Conservation (phyloP, 345 rosid species). For the Boechera divaricarpa region DNA sequence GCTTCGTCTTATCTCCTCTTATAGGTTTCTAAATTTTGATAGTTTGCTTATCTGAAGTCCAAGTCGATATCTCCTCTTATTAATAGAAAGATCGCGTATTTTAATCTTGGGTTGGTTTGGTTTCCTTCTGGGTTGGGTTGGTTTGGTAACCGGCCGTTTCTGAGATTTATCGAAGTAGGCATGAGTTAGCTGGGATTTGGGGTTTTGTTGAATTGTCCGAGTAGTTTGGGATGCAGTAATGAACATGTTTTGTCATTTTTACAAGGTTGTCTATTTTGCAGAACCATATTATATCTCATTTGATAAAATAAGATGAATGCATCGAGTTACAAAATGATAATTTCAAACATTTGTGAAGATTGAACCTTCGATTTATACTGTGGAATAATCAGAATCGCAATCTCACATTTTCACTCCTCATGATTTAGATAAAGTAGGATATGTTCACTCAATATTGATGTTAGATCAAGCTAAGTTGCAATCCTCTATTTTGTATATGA, state of each 20-base stretch:
- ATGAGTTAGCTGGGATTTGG: neutral
- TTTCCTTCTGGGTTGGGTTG: neutral
- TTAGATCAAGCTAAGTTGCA: neutral
- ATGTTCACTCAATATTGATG: neutral
- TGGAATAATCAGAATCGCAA: too few species aligned
- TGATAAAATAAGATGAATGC: too few species aligned
- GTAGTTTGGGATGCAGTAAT: neutral
- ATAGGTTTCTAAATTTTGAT: neutral
- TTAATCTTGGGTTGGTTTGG: neutral
- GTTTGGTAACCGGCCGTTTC: neutral
- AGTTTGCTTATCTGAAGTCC: neutral
- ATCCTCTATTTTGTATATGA: neutral
- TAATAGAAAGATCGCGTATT: neutral
- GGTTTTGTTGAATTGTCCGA: neutral
- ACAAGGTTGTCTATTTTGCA: neutral
- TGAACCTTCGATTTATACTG: too few species aligned
- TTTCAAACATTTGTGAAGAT: too few species aligned
- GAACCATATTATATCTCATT: neutral
- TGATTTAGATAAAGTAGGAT: too few species aligned
- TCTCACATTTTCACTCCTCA: too few species aligned
- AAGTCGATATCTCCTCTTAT: neutral
- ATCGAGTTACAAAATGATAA: too few species aligned
- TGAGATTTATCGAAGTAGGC: neutral
- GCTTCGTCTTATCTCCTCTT: neutral
- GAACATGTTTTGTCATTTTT: neutral